Conservation (phyloP, 2,329 filamentous ascomycete genomes). For the Colletotrichum sp. region DNA sequence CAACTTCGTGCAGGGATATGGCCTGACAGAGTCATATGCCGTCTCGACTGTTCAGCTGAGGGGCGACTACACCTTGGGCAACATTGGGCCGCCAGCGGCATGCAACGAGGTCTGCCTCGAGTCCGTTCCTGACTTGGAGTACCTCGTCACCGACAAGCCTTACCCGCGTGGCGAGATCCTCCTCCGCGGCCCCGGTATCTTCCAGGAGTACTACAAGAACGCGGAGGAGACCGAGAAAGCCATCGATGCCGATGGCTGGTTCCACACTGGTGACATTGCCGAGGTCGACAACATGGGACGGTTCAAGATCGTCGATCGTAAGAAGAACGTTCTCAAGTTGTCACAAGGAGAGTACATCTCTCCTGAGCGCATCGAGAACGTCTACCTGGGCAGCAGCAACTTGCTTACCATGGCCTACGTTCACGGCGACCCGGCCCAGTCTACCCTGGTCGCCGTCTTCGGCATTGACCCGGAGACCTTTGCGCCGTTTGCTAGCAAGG, state of each 20-base stretch:
- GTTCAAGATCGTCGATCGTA: constrained; percentile 92
- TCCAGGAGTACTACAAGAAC: constrained; percentile 90
- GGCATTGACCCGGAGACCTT: constrained; percentile 87
- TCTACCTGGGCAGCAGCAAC: constrained; percentile 82
- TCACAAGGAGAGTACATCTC: constrained; percentile 98
- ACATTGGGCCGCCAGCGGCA: constrained; percentile 77
- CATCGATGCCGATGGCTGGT: constrained; percentile 91
- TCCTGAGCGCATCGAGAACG: constrained; percentile 95
- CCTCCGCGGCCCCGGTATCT: constrained; percentile 79
- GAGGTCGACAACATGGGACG: constrained; percentile 84
- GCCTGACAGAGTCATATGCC: constrained; percentile 92
- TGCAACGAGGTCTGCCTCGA: constrained; percentile 78
- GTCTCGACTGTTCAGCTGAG: constrained; percentile 72
- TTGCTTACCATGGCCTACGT: constrained; percentile 84
- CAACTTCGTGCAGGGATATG: constrained; percentile 86
- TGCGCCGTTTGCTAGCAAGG: constrained; percentile 78
- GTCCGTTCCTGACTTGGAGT: constrained; percentile 94
- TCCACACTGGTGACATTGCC: constrained; percentile 93
- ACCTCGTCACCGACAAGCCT: constrained; percentile 85
- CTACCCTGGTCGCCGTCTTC: constrained; percentile 83
- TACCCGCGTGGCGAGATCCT: constrained; percentile 89
- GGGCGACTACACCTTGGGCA: constrained; percentile 77
- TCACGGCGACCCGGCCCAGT: constrained; percentile 86
- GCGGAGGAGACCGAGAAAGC: constrained; percentile 84
- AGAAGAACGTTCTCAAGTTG: constrained; percentile 99